Evolutionary conservation across 768 basidiomycete genomes (phyloP), one percentile per base, ranked within the genome.

Genomic region (Lentinus brumalis): DNA sequence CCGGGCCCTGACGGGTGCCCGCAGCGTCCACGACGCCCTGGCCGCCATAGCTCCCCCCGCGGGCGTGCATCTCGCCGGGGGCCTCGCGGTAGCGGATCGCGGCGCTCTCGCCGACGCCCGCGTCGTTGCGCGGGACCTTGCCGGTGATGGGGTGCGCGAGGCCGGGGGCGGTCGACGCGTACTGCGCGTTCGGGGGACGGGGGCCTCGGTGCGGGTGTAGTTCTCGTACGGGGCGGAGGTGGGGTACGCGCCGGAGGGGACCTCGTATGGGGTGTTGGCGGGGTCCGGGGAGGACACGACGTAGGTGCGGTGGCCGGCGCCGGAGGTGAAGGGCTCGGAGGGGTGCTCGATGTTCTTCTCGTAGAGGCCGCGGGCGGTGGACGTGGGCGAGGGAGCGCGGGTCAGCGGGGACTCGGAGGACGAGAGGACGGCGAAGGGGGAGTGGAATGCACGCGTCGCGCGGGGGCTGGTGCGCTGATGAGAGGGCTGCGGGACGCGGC

Each of bases 271-370:
- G 45, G 78, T 81, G 57, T 85, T 71, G 57, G 83, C 76, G 38
- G 83, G 79, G 73, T 90, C 87, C 41, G 89, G 89, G 70, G 88
- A 80, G 35, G 87, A 89, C 63, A 90, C 89, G 63, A 91, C 87
- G 67, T 91, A 87, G 55, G 86, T 87, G 59, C 80, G 85, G 32
- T 80, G 78, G 38, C 83, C 85, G 39, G 76, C 71, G 40, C 73
- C 73, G 2, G 80, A 72, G 21, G 74, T 49, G 60, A 77, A 70
- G 1, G 83, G 81, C 66, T 87, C 85, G 38, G 80, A 68, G 26
- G 80, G 76, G 64, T 72, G 71, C 66, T 88, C 84, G 57, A 74
- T 66, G 66, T 88, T 81, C 70, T 89, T 90, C 71, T 89, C 86
- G 73, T 91, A 88, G 11, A 78, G 66, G 12, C 74, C 53, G 4